These are phyloP conservation scores for Xanthoparmelia taractica DNA, from an alignment of 495 filamentous ascomycete genomes.

Conservation along the genomic window DNA sequence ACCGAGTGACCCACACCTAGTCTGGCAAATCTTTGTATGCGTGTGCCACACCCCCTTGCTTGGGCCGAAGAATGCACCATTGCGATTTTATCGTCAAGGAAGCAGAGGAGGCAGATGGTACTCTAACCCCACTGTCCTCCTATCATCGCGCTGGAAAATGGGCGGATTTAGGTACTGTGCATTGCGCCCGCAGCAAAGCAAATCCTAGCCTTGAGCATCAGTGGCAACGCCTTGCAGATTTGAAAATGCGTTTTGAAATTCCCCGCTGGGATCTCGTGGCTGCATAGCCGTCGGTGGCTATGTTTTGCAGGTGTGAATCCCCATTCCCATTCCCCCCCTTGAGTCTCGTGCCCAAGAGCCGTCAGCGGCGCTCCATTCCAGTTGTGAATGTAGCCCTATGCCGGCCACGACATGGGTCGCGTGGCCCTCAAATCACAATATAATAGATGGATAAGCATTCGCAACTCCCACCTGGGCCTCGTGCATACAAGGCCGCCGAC, in stretches of 20 bases:
- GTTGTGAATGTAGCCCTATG: background rate
- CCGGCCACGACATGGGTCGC: background rate
- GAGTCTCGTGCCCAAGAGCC: background rate
- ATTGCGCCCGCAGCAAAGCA: background rate
- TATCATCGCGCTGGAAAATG: background rate
- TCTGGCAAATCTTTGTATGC: no score
- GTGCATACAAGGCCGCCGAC: background rate
- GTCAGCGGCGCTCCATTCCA: background rate
- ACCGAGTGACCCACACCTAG: no score
- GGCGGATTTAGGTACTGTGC: background rate
- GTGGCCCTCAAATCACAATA: background rate
- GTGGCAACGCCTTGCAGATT: background rate
- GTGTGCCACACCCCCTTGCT: background rate
- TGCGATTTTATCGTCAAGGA: background rate
- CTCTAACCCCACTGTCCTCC: background rate
- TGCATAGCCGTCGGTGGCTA: background rate
- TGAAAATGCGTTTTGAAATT: background rate
- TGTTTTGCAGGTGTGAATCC: background rate
- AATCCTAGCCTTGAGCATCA: background rate
- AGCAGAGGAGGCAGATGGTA: background rate
- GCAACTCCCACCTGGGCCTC: background rate
- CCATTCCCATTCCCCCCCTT: background rate
- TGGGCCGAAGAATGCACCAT: background rate
- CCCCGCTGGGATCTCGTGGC: background rate
- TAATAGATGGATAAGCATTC: background rate